Conservation (phyloP, 2,329 filamentous ascomycete genomes). For the Bipolaris sorokiniana region DNA sequence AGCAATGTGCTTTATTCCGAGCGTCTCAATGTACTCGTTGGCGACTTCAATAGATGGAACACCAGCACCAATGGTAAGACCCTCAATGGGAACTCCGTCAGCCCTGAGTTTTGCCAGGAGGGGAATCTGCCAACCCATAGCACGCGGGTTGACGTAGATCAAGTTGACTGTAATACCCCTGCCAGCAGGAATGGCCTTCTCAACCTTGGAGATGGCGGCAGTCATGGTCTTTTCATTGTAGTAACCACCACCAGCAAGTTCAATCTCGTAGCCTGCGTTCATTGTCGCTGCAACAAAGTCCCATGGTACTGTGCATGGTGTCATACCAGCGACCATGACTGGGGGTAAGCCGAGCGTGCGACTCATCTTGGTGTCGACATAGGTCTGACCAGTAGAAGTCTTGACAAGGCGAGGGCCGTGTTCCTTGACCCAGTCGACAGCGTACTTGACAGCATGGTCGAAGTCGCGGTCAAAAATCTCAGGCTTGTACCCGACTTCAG, state of each 20-base stretch:
- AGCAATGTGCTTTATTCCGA: conserved; percentile 56
- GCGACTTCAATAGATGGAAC: conserved; percentile 57
- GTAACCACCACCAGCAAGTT: conserved; percentile 60
- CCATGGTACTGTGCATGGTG: conserved; percentile 55
- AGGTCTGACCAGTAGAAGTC: conserved; percentile 86
- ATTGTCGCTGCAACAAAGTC: conserved; percentile 62
- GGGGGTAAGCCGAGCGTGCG: conserved; percentile 55
- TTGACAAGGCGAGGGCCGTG: conserved; percentile 91
- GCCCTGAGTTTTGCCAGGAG: conserved; percentile 56
- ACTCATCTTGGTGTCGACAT: conserved; percentile 83
- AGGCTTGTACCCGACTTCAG: conserved; percentile 95
- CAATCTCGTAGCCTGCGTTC: conserved; percentile 58
- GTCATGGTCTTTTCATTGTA: conserved; percentile 54
- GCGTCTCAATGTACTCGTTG: conserved; percentile 63
- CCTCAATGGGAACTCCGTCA: conserved; percentile 56
- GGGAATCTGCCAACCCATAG: conserved; percentile 61
- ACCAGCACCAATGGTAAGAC: conserved; percentile 57
- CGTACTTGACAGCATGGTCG: conserved; percentile 92
- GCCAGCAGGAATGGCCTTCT: conserved; percentile 53
- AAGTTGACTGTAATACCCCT: conserved; percentile 61
- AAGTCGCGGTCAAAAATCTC: conserved; percentile 97
- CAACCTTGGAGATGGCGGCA: conserved; percentile 55
- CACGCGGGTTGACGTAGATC: conserved; percentile 61
- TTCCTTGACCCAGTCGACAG: conserved; percentile 97
- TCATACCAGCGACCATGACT: conserved; percentile 58